phyloP scores from a whole-genome alignment of 495 filamentous ascomycete species.

The Talaromyces ruber region DNA sequence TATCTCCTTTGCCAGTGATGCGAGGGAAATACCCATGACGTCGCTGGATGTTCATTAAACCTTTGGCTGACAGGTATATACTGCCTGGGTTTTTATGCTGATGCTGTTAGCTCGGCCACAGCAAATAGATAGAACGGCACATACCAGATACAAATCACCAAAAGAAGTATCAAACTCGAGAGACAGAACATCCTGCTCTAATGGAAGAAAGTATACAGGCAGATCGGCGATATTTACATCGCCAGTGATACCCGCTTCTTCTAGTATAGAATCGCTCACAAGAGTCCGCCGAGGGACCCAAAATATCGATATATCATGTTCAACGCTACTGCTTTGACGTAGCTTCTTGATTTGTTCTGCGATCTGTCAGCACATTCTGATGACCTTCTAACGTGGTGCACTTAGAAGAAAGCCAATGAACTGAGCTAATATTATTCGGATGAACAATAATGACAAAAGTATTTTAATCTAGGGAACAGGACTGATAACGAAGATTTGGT shows the following conservation, averaged over 20 bases:
- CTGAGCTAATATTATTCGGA: conserved; percentile 27
- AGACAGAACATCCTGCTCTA: conserved; percentile 87
- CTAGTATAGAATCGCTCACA: conserved; percentile 83
- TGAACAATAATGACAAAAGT: conserved; percentile 9
- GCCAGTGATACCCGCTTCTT: conserved; percentile 87
- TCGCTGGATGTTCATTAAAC: conserved; percentile 92
- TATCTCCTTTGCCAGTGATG: conserved; percentile 93
- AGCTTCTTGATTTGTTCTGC: conserved; percentile 87
- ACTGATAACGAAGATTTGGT: conserved; percentile 55
- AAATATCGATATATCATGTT: conserved; percentile 92
- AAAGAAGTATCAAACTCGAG: conserved; percentile 85
- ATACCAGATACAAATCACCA: conserved; percentile 73
- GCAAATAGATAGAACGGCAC: conserved; percentile 4
- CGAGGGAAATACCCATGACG: conserved; percentile 89
- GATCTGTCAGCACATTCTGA: conserved; percentile 51
- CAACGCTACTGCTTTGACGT: conserved; percentile 71
- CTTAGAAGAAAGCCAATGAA: conserved; percentile 32
- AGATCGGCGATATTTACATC: conserved; percentile 84
- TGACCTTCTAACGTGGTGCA: conserved; percentile 32
- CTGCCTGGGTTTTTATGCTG: conserved; percentile 84
- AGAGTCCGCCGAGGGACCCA: conserved; percentile 89
- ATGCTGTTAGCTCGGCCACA: conserved; percentile 11
- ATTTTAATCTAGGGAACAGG: conserved; percentile 55
- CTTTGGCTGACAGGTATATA: conserved; percentile 77
- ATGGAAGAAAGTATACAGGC: conserved; percentile 78